phyloP scores from a whole-genome alignment of 192 early-diverging fungal genomes.

The Backusella australiensis region DNA sequence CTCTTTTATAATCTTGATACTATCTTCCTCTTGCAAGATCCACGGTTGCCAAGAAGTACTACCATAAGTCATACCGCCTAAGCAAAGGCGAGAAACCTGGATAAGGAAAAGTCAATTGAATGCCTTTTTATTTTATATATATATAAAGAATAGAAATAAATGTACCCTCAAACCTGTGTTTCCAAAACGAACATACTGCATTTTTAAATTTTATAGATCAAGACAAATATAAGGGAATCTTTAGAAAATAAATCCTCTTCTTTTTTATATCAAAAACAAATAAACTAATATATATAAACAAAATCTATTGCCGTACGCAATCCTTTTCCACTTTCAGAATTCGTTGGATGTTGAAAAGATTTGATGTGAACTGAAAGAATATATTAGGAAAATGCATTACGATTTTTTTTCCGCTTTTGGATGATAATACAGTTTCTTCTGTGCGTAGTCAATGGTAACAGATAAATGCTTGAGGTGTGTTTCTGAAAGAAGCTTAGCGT shows the following conservation, averaged over 20 bases:
- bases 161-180: not conserved
- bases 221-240: not conserved
- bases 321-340: not conserved
- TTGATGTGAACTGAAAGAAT: not conserved
- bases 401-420: not conserved
- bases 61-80: conserved; percentile 46
- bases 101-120: not conserved
- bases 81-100: conserved; percentile 34
- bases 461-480: not conserved
- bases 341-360: not conserved
- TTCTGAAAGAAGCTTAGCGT: not conserved
- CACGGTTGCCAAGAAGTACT: conserved; percentile 31
- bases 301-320: not conserved
- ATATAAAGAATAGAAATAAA: not conserved
- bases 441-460: not conserved
- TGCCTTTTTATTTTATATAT: not conserved
- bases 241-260: not conserved
- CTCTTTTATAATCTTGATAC: conserved; percentile 35
- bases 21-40: conserved; percentile 41
- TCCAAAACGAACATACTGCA: conserved; percentile 15
- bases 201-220: not conserved
- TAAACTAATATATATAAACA: no score
- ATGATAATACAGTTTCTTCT: not conserved
- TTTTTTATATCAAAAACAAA: not conserved
- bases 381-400: not conserved